These are phyloP conservation scores for Keithomyces neogunnii DNA, from an alignment of 2,329 filamentous ascomycete species.

Conservation along the genomic window DNA sequence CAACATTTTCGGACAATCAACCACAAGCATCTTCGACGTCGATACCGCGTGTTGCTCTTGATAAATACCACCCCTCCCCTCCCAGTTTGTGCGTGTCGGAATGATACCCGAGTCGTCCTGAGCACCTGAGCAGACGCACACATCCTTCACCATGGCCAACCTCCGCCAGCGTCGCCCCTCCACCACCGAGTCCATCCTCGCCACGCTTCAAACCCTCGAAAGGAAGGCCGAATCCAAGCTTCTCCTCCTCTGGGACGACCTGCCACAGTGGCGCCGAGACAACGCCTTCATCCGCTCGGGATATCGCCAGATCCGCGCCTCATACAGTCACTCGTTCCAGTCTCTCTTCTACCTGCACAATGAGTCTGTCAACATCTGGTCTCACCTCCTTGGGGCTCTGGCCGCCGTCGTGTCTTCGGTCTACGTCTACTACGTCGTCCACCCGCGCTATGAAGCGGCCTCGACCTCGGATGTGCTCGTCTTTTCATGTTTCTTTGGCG, in stretches of 20 bases:
- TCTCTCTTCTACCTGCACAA: constrained; percentile 50
- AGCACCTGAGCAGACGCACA: too few species aligned
- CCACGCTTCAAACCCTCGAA: constrained; percentile 26
- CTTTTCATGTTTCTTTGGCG: constrained; percentile 71
- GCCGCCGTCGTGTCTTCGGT: constrained; percentile 42
- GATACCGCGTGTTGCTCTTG: background rate
- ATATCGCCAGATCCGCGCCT: constrained; percentile 43
- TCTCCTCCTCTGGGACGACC: constrained; percentile 48
- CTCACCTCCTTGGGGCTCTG: constrained; percentile 56
- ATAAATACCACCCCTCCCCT: background rate
- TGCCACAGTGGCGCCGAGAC: constrained; percentile 51
- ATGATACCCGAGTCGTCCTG: background rate
- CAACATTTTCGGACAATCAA: constrained; percentile 6
- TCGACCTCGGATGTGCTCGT: constrained; percentile 56
- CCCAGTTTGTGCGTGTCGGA: background rate
- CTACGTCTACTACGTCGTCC: constrained; percentile 48
- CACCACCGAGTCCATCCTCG: constrained; percentile 15
- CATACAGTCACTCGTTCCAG: constrained; percentile 34
- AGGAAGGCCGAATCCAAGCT: constrained; percentile 30
- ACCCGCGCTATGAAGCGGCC: constrained; percentile 58
- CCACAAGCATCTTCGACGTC: constrained; percentile 1
- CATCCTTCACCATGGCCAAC: constrained; percentile 1
- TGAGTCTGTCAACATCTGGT: constrained; percentile 56
- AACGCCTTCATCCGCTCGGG: constrained; percentile 47
- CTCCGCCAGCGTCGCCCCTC: constrained; percentile 21